Conservation (phyloP, 2,329 filamentous ascomycete species). For the Paecilomyces sp. region DNA sequence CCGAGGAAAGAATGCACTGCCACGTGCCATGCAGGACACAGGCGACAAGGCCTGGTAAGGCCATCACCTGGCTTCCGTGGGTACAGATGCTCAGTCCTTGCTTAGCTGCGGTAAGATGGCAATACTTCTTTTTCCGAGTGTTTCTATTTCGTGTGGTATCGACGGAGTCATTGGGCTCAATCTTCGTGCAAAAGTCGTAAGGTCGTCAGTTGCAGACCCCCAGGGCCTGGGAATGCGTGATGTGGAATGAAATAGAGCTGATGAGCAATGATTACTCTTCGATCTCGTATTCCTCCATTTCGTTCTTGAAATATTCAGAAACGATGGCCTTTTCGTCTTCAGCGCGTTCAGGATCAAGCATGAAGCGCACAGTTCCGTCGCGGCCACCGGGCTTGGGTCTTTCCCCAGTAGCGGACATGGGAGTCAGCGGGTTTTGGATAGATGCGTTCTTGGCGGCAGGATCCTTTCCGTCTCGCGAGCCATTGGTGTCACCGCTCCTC, state of each 20-base stretch:
- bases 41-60: neutral
- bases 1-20: neutral
- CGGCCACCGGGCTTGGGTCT: constrained; percentile 37
- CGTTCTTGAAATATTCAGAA: constrained; percentile 61
- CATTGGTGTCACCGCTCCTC: constrained; percentile 24
- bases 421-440: constrained; percentile 34
- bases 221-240: neutral
- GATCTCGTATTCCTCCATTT: constrained; percentile 61
- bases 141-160: neutral
- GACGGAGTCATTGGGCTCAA: neutral
- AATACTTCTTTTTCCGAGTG: neutral
- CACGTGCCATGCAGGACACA: neutral
- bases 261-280: constrained; percentile 19
- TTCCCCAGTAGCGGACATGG: constrained; percentile 37
- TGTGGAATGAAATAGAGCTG: neutral
- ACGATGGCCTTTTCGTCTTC: constrained; percentile 63
- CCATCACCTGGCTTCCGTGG: neutral
- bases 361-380: constrained; percentile 79
- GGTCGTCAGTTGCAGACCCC: neutral
- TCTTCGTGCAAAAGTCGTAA: neutral
- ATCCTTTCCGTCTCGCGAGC: constrained; percentile 15
- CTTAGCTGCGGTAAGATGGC: neutral
- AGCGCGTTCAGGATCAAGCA: constrained; percentile 74
- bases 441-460: constrained; percentile 4
- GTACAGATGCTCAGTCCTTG: neutral